Conservation (phyloP, 805 yeast genomes). For the Teunomyces aglyptinius region DNA sequence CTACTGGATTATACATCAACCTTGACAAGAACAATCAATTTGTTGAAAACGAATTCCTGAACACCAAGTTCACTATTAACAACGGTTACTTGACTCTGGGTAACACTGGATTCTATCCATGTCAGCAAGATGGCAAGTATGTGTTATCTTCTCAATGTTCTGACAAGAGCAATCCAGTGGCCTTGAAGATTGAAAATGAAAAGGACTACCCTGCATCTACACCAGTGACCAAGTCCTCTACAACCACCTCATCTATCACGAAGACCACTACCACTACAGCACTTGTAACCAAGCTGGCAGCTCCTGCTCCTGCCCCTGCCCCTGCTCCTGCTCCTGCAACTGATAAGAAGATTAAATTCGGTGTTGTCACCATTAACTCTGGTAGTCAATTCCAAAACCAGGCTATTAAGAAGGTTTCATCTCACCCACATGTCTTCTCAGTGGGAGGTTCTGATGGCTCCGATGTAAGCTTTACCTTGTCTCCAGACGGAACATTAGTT, state of each 20-base stretch:
- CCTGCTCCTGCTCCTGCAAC: constrained; percentile 2
- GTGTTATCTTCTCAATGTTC: constrained; percentile 8
- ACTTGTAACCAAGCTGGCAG: too few species aligned
- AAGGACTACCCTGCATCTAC: constrained; percentile 1
- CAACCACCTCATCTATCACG: not conserved
- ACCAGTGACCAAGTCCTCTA: constrained; percentile 1
- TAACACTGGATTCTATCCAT: constrained; percentile 11
- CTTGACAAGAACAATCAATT: constrained; percentile 7
- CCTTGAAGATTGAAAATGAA: constrained; percentile 7
- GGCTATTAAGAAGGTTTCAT: constrained; percentile 25
- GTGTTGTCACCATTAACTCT: constrained; percentile 20
- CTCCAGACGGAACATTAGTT: constrained; percentile 25
- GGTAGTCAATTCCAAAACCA: constrained; percentile 26
- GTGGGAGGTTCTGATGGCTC: constrained; percentile 33
- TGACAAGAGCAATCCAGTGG: constrained; percentile 10
- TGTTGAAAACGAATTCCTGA: constrained; percentile 4
- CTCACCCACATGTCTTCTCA: constrained; percentile 33
- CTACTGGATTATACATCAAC: constrained; percentile 15
- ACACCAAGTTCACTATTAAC: constrained; percentile 11
- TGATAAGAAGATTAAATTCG: constrained; percentile 12
- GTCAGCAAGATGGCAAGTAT: constrained; percentile 5
- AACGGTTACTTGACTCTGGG: constrained; percentile 14
- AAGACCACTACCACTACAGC: constrained; percentile 4
- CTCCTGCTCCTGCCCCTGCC: not conserved
- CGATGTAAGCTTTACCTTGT: constrained; percentile 22